phyloP scores from a whole-genome alignment of 768 basidiomycete species.

The Lentinula sp. region DNA sequence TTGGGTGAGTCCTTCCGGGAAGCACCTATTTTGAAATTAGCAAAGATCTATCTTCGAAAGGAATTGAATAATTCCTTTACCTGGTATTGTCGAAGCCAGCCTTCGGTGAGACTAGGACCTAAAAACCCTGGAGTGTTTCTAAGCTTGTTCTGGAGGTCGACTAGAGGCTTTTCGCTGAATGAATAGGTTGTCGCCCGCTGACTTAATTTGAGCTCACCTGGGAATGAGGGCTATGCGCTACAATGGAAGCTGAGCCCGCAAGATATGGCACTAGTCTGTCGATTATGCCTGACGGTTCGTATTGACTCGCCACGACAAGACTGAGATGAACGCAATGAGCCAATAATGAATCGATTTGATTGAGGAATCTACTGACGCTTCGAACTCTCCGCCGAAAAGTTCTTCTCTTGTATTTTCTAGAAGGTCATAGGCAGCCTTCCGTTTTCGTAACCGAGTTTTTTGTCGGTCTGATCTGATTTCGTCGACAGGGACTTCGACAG shows the following conservation, averaged over 20 bases:
- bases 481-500: slow-evolving; percentile 50
- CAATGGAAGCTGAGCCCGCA: slow-evolving; percentile 79
- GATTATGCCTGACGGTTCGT: slow-evolving; percentile 80
- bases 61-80: slow-evolving; percentile 20
- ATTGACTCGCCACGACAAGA: slow-evolving; percentile 75
- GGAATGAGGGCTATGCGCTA: slow-evolving; percentile 78
- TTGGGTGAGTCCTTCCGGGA: slow-evolving; percentile 95
- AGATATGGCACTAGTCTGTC: slow-evolving; percentile 71
- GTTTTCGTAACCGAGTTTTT: slow-evolving; percentile 65
- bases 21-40: slow-evolving; percentile 42
- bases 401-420: slow-evolving; percentile 68
- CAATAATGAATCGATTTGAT: not conserved
- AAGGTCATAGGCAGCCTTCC: slow-evolving; percentile 61
- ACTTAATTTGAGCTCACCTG: slow-evolving; percentile 44
- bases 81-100: slow-evolving; percentile 88
- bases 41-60: not conserved
- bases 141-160: slow-evolving; percentile 68
- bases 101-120: slow-evolving; percentile 75
- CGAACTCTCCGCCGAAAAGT: slow-evolving; percentile 82
- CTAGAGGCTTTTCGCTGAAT: slow-evolving; percentile 47
- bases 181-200: not conserved
- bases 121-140: slow-evolving; percentile 63
- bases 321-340: slow-evolving; percentile 27
- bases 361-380: slow-evolving; percentile 50
- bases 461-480: slow-evolving; percentile 69